These are phyloP conservation scores for Fraxinus latifolia DNA, from an alignment of 305 asterid genomes.

Conservation along the genomic window DNA sequence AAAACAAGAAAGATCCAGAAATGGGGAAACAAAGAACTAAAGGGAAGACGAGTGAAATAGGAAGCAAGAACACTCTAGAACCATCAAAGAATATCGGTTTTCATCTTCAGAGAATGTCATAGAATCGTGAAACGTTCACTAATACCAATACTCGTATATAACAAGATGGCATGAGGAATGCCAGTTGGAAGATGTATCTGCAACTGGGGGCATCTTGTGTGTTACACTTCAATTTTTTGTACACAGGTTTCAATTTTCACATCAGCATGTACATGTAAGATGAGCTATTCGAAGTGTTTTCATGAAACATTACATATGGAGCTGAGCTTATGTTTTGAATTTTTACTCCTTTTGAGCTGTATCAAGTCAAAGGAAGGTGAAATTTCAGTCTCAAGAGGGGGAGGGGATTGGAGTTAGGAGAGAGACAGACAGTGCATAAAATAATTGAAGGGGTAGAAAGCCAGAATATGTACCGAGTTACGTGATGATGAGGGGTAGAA, in stretches of 20 bases:
- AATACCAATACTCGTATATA: background rate
- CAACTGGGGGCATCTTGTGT: background rate
- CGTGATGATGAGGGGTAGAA: background rate
- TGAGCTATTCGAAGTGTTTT: constrained; percentile 2
- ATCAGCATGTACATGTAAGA: background rate
- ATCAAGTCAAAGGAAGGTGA: background rate
- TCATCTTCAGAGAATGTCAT: background rate
- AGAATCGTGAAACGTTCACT: background rate
- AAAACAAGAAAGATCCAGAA: background rate
- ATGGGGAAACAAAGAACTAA: background rate
- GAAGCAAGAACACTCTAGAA: background rate
- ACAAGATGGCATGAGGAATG: background rate
- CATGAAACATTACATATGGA: background rate
- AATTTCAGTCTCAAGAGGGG: background rate
- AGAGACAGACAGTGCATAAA: background rate
- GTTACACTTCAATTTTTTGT: background rate
- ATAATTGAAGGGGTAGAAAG: constrained; percentile 5
- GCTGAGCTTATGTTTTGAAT: background rate
- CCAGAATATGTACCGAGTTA: background rate
- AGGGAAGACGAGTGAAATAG: background rate
- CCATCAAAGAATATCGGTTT: background rate
- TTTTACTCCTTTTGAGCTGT: background rate
- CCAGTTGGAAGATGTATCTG: background rate
- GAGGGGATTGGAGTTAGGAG: constrained; percentile 7
- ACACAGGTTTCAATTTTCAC: background rate